A percentile compares a stretch with the other conserved stretches of the same genome.
phyloP scores from a whole-genome alignment of 768 basidiomycete genomes.

The Trametes maxima region DNA sequence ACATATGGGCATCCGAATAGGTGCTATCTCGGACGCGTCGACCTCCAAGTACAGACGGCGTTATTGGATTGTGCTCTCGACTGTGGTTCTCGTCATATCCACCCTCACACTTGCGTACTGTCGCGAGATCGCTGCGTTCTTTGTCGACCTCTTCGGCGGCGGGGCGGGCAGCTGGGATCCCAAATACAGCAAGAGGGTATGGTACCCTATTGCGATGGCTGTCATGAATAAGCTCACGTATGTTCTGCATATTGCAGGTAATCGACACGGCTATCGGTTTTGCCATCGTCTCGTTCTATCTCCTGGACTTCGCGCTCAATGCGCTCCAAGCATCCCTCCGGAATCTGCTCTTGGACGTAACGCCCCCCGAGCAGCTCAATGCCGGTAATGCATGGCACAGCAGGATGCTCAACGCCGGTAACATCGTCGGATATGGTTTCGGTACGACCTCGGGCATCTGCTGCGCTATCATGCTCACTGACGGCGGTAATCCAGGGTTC shows the following conservation, averaged over 20 bases:
- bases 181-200: constrained; percentile 59
- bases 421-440: constrained; percentile 92
- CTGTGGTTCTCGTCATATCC: constrained; percentile 74
- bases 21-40: constrained; percentile 95
- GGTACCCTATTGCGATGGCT: constrained; percentile 24
- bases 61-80: constrained; percentile 92
- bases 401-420: constrained; percentile 95
- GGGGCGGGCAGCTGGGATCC: constrained; percentile 91
- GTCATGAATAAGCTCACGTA: neutral
- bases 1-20: constrained; percentile 39
- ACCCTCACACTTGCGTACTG: constrained; percentile 86
- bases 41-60: constrained; percentile 87
- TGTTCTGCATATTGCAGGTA: constrained; percentile 43
- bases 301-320: constrained; percentile 97
- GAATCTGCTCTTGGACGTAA: constrained; percentile 91
- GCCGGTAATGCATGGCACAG: constrained; percentile 99
- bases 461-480: neutral
- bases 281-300: constrained; percentile 88
- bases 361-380: constrained; percentile 86
- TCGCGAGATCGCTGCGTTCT: constrained; percentile 62
- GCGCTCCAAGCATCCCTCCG: constrained; percentile 90
- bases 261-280: constrained; percentile 76
- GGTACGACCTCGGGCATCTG: constrained; percentile 47
- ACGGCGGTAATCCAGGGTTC: constrained; percentile 56
- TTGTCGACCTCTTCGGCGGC: constrained; percentile 76